Base-by-base conservation (phyloP, 495 filamentous ascomycete genomes). In the Talaromyces trachyspermus region DNA sequence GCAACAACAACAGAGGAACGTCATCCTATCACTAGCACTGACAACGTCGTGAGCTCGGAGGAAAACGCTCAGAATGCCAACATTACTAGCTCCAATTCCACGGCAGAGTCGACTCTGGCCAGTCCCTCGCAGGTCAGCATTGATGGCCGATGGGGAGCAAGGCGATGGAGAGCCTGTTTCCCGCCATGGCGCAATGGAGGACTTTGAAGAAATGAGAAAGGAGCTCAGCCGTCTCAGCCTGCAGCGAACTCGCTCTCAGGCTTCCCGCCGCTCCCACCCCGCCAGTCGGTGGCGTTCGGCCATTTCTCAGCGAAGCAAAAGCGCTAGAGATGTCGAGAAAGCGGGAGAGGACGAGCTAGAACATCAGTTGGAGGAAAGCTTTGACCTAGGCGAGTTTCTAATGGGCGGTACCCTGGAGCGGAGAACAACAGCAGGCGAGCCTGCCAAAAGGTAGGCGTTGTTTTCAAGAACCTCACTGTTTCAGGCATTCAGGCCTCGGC, bases 371-470 rank as follows among this genome's bases (percentile, higher is more conserved):
- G 74, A 75, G 1, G 79, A 75, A n/a, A n/a, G n/a, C 5, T 90
- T 94, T 54, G 76, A 86, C 46, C 64, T 94, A 1, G 80, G 76
- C 22, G 67, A 79, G 33, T 94, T 94, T 59, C 75, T 94, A 62
- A 74, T 80, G 8, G 83, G 88, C 36, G 88, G 88, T 12, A 84
- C 86, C 51, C 82, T 94, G 49, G 88, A 90, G 64, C 88, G 85
- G 55, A 77, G 86, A 12, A 78, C 77, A 2, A 81, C 82, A 10
- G 60, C 60, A 32, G 79, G 78, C 5, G 76, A 75, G 23, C 87
- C 86, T 0, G 77, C 82, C 30, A 95, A 94, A 88, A 85, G 54
- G 78, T 95, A 17, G 89, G 89, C 3, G 84, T 95, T 1, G 72
- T 89, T 1, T 95, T 87, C 65, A 86, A 85, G 66, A 72, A 86